Evolutionary conservation across 2,329 filamentous ascomycete species (phyloP), one percentile per base, ranked within the genome.

Genomic region (Juglanconis sp.): DNA sequence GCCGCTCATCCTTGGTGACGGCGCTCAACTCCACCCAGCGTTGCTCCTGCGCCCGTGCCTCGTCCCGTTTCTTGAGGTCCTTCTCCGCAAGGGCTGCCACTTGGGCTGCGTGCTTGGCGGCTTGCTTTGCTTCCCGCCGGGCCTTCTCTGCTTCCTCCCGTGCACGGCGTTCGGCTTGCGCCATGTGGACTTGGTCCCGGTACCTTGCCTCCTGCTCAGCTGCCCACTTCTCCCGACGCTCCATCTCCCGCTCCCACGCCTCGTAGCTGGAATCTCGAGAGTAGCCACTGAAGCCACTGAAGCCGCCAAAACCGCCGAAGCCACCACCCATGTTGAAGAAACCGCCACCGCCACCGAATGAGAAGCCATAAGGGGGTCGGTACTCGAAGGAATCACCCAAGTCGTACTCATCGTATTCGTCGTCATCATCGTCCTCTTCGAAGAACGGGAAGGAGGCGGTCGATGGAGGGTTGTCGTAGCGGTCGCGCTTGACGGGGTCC

Each of bases 381-480:
- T 24, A 24, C 5, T 34, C 13, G 42, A 32, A 40, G 34, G 13
- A 44, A 4, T 44, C 36, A 35, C 7, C 24, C 5, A 13, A 32
- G 31, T n/a, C 30, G 15, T 47, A 3, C 42, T 35, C 11, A 30
- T 36, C 17, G 17, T 24, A 5, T 31, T 51, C 11, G 8, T 48
- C 44, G 17, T 6, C 10, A 31, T 53, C 49, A 13, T 52, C 35
- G 7, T 51, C 38, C 15, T 54, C 17, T 2, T 51, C 35, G 8
- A 11, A 11, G 11, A 15, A 15, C n/a, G 40, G 8, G 11, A 5
- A 42, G 40, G 40, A 13, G 40, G 5, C 5, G 40, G 40, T 40
- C 47, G 8, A 17, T 17, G 1, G 40, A 34, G 53, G 38, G 42
- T 44, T 56, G 57, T 71, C 68, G 47, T 71, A 71, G 1, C 11